phyloP scores from a whole-genome alignment of 2,329 filamentous ascomycete species.

The Phialophora verrucosa region DNA sequence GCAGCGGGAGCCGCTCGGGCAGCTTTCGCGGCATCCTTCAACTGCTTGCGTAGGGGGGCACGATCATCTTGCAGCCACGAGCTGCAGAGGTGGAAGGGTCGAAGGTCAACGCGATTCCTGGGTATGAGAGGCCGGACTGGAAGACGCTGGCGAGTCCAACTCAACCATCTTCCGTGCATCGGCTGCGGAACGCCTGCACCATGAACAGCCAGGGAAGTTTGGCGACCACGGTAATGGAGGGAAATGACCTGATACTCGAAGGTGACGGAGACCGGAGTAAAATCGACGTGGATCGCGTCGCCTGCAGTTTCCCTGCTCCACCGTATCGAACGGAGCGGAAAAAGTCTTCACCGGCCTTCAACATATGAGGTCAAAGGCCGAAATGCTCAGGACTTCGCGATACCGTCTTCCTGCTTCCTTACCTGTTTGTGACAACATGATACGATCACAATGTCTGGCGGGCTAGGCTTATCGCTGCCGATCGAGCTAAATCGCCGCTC shows the following conservation, averaged over 20 bases:
- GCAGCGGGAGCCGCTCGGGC: slow-evolving; percentile 56
- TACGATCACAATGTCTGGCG: neutral
- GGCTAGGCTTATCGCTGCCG: neutral
- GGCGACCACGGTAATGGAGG: neutral
- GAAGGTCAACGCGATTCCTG: neutral
- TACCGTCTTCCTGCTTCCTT: neutral
- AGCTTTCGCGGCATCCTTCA: slow-evolving; percentile 69
- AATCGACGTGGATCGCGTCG: neutral
- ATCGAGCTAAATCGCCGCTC: neutral
- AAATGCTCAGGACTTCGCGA: neutral
- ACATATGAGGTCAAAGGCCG: neutral
- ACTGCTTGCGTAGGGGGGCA: slow-evolving; percentile 70
- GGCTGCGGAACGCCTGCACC: slow-evolving; percentile 21
- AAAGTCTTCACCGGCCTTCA: neutral
- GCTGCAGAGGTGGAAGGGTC: slow-evolving; percentile 17
- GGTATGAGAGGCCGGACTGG: slow-evolving; percentile 7
- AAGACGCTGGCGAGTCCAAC: slow-evolving; percentile 26
- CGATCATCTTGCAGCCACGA: slow-evolving; percentile 10
- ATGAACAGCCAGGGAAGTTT: slow-evolving; percentile 17
- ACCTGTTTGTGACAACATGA: neutral
- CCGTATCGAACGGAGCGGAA: neutral
- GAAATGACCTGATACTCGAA: neutral
- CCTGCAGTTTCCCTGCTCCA: neutral
- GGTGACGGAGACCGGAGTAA: neutral
- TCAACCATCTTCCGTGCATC: slow-evolving; percentile 35